These are phyloP conservation scores for Xylaria sp. DNA, from an alignment of 2,329 filamentous ascomycete species.

Conservation along the genomic window DNA sequence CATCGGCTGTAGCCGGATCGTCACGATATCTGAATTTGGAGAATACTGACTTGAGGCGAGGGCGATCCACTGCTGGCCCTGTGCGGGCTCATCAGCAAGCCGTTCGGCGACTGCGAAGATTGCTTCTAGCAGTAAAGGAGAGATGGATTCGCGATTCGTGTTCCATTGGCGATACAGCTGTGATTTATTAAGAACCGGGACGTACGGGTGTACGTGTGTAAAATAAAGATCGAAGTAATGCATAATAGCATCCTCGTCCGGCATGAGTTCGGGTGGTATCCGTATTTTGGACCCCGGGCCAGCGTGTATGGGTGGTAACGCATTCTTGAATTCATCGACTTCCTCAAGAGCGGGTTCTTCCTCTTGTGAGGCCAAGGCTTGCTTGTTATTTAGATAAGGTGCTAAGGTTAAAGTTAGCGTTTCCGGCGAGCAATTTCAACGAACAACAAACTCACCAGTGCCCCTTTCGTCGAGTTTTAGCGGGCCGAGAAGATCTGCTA, in stretches of 20 bases:
- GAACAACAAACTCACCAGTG: slow-evolving; percentile 70
- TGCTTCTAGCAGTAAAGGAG: slow-evolving; percentile 87
- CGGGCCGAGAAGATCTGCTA: slow-evolving; percentile 84
- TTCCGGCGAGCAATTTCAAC: neutral
- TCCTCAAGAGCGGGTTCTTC: slow-evolving; percentile 74
- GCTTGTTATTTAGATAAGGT: slow-evolving; percentile 80
- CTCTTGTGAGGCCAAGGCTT: slow-evolving; percentile 53
- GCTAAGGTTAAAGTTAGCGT: slow-evolving; percentile 59
- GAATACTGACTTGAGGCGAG: slow-evolving; percentile 78
- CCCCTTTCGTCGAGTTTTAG: slow-evolving; percentile 88
- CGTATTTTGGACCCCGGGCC: slow-evolving; percentile 81
- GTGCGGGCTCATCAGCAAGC: slow-evolving; percentile 81
- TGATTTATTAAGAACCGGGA: slow-evolving; percentile 85
- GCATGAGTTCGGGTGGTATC: slow-evolving; percentile 94
- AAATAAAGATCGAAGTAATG: slow-evolving; percentile 94
- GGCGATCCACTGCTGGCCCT: slow-evolving; percentile 92
- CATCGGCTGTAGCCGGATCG: slow-evolving; percentile 23
- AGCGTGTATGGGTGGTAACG: slow-evolving; percentile 73
- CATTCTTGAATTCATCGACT: slow-evolving; percentile 76
- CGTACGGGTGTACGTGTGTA: slow-evolving; percentile 88
- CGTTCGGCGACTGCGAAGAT: slow-evolving; percentile 90
- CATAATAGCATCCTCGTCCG: slow-evolving; percentile 81
- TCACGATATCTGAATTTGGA: neutral
- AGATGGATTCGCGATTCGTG: slow-evolving; percentile 82
- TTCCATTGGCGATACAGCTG: slow-evolving; percentile 92